Conservation (phyloP, 331 rosid genomes). For the Acacia pycnantha region DNA sequence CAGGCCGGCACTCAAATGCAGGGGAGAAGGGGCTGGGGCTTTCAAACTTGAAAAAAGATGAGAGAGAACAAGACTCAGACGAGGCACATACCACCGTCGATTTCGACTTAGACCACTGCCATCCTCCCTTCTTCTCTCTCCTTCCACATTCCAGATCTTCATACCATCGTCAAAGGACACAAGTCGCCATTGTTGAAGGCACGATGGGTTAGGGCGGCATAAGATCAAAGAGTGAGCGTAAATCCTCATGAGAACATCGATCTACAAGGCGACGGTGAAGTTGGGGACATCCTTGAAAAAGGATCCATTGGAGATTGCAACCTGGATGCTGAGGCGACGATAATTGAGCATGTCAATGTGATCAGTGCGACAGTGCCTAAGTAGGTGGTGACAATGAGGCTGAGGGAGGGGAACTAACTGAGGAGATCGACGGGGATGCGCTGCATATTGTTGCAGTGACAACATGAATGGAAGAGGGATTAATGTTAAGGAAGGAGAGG, state of each 20-base stretch:
- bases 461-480: conserved; percentile 17
- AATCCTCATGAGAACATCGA: conserved; percentile 36
- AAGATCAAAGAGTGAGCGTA: neutral
- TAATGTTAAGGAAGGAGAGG: neutral
- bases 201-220: too few relatives aligned
- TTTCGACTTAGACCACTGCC: too few relatives aligned
- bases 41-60: too few relatives aligned
- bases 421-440: conserved; percentile 16
- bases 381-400: conserved; percentile 34
- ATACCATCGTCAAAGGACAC: too few relatives aligned
- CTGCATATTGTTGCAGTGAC: neutral
- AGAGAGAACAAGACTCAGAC: too few relatives aligned
- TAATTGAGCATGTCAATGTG: conserved; percentile 40
- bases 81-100: too few relatives aligned
- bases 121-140: too few relatives aligned
- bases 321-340: conserved; percentile 18
- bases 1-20: too few relatives aligned
- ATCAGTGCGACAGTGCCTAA: conserved; percentile 9
- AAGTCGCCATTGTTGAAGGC: too few relatives aligned
- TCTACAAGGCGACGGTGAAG: conserved; percentile 29
- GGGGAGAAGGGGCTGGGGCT: too few relatives aligned
- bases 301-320: conserved; percentile 17
- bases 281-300: conserved; percentile 35
- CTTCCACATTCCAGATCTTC: too few relatives aligned
- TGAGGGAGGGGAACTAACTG: conserved; percentile 30